Evolutionary conservation across 768 basidiomycete species (phyloP), one percentile per base, ranked within the genome.

Genomic region (Xerocomellus intermedius): DNA sequence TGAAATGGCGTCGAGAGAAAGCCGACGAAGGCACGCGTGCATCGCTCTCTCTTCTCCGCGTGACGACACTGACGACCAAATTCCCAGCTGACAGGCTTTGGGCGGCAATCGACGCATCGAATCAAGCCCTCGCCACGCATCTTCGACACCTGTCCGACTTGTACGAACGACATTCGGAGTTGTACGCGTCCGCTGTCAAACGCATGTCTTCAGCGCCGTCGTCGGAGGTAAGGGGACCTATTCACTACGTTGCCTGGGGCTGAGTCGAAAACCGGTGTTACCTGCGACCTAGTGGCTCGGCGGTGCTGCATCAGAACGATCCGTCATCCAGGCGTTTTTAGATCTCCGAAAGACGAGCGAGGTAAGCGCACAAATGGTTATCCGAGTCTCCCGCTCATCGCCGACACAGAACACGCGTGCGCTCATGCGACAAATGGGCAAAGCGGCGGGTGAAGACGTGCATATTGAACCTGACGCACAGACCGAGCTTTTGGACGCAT

Each of bases 401-500:
- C 17, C 46, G 14, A 9, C 54, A 21, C 55, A 95, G 92, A 77
- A 74, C 45, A 90, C 94, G 42, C 89, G 96, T 19, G 69, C 65
- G 17, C 79, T 84, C 51, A 95, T 98, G 89, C 85, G 86, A 54
- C 74, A 80, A 55, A 95, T 98, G 93, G 93, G 96, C 22, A 72
- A 74, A 8, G 71, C 78, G 4, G 82, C 89, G 0, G 70, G 64
- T 5, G 60, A 61, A 39, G 82, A 76, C 17, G 94, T 95, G 6
- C 88, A 91, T 17, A 95, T 99, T 56, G 97, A 99, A 70, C 97
- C 97, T 2, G 71, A 78, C 4, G 84, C 89, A 68, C 97, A 99
- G 71, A 95, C 93, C 0, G 70, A 75, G 39, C 80, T 99, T 21
- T 79, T 99, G 45, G 83, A 98, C 66, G 76, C 77, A 5, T 96